Base-by-base conservation (phyloP, 768 basidiomycete genomes). In the Naganishia vishniacii region DNA sequence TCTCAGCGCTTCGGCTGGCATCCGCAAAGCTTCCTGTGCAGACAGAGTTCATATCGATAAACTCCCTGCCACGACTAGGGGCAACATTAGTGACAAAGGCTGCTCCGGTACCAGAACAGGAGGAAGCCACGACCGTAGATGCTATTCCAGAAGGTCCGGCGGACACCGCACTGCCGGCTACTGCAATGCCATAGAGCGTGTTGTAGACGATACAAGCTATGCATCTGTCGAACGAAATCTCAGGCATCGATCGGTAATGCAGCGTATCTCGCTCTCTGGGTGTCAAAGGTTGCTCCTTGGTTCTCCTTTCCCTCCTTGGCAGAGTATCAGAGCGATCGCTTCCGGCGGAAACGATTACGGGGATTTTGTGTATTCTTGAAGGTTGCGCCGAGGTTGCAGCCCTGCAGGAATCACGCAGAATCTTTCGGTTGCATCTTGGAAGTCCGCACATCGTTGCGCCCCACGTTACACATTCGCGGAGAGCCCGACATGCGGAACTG, bases 1-100 rank as follows among this genome's bases (percentile, higher is more conserved):
- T 8, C n/a, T 12, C 64, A 95, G 93, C 89, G 16, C 83, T 98
- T 48, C 86, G 88, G 29, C 86, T 89, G 66, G 93, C 90, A n/a
- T 82, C 87, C 18, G 84, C 83, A 41, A 94, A 92, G 75, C 82
- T 98, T 15, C 93, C 94, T 0, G 86, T 89, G 0, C 81, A 81
- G 53, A 90, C 88, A 78, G 93, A 97, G 74, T 91, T 97, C 76
- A 87, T 97, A 66, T 83, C 80, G 66, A 81, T 82, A 13, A 73
- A 80, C 13, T 80, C 88, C 0, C 85, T 85, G 3, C 87, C 92
- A 41, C 84, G 91, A 25, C 68, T 75, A 4, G 76, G 76, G 11
- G 31, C 41, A 13, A 62, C 59, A 8, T 29, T 56, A 4, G 53
- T 23, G 6, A 18, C 12, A 32, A 56, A 56, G 25, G 37, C 29